Conservation (phyloP, 2,329 filamentous ascomycete species). For the Daldinia sp. region DNA sequence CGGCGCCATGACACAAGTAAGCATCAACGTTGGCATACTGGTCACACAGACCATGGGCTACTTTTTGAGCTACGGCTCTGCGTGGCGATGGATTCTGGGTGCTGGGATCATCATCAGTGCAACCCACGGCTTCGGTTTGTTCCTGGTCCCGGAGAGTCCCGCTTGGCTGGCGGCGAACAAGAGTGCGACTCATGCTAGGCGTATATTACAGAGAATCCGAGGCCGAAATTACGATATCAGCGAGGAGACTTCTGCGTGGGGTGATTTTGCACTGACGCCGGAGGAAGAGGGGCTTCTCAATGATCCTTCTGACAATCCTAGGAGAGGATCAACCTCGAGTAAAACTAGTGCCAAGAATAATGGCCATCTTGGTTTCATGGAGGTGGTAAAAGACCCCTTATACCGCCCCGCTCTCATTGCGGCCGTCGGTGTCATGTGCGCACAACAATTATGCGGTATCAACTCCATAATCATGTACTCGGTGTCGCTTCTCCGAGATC, state of each 20-base stretch:
- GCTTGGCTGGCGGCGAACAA: constrained; percentile 82
- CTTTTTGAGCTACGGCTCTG: constrained; percentile 81
- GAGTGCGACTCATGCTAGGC: constrained; percentile 71
- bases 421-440: constrained; percentile 89
- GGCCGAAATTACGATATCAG: constrained; percentile 76
- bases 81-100: constrained; percentile 87
- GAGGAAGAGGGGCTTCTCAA: constrained; percentile 80
- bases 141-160: constrained; percentile 87
- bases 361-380: constrained; percentile 68
- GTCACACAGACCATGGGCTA: constrained; percentile 85
- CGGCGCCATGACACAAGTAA: constrained; percentile 87
- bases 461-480: constrained; percentile 99
- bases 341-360: constrained; percentile 44
- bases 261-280: constrained; percentile 57
- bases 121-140: constrained; percentile 76
- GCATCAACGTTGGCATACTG: constrained; percentile 92
- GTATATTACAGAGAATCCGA: constrained; percentile 79
- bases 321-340: constrained; percentile 43
- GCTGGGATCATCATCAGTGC: constrained; percentile 76
- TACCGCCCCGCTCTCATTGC: constrained; percentile 82
- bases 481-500: constrained; percentile 83
- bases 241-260: constrained; percentile 76
- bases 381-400: constrained; percentile 74
- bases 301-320: constrained; percentile 49
- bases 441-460: constrained; percentile 92